Evolutionary conservation across 768 basidiomycete species (phyloP), one percentile per base, ranked within the genome.

Genomic region (Leccinellum albellum): DNA sequence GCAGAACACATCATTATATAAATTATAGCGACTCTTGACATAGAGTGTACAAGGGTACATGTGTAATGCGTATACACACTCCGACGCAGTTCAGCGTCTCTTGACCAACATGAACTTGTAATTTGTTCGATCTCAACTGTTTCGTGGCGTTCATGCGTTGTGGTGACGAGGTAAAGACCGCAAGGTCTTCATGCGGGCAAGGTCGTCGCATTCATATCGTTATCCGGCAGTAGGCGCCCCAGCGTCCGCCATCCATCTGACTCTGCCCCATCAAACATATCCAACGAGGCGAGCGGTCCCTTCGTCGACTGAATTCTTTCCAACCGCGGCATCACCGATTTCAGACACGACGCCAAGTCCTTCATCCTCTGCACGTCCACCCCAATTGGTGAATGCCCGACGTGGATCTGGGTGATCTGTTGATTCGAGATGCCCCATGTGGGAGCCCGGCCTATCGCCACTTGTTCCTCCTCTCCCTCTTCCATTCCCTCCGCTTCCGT

Each of bases 381-480:
- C 13, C 8, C 40, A n/a, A 57, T 29, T 4, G 55, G 57, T 1
- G 63, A 65, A 53, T 65, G 51, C 2, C 64, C 63, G 12, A 65
- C 55, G 6, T 56, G 14, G 8, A 65, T 50, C 5, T 56, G 12
- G n/a, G 63, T 59, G 9, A 65, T 49, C 33, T 23, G 26, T 9
- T 17, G 32, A 32, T 64, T 58, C 1, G 49, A 56, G 10, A 56
- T n/a, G 6, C 56, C 57, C 51, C 54, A 62, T 23, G 26, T 13
- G 37, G 29, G 15, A n/a, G 24, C 33, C 13, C 3, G 28, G 13
- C 12, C 0, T 13, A 4, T 23, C 12, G 10, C 15, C 44, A 13
- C 20, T 45, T 29, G 23, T 17, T 33, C 55, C 12, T 20, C 7
- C 42, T 26, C 20, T 21, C 14, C 26, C 9, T 33, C 55, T 8